A percentile compares a stretch with the other conserved stretches of the same genome.
These are phyloP conservation scores for Phaffia rhodozyma DNA, from an alignment of 1,284 basidiomycete species.

Conservation along the genomic window DNA sequence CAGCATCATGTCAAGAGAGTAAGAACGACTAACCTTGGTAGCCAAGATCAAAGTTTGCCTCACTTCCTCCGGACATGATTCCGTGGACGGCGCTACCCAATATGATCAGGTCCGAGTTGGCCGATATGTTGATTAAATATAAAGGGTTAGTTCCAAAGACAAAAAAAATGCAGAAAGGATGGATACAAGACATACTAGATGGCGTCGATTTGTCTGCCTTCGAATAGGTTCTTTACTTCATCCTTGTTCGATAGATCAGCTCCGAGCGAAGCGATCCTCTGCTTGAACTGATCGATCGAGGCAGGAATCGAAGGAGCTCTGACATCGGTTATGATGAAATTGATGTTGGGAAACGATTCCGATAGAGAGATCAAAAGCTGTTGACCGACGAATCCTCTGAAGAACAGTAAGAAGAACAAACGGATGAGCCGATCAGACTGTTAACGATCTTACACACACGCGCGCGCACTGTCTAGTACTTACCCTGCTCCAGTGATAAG, in stretches of 20 bases:
- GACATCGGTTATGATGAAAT: conserved; percentile 48
- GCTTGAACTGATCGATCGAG: conserved; percentile 31
- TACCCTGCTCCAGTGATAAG: conserved; percentile 48
- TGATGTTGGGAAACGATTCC: conserved; percentile 38
- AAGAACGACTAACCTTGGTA: conserved; percentile 30
- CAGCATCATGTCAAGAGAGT: neutral
- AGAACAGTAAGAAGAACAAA: neutral
- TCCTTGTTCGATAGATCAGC: conserved; percentile 42
- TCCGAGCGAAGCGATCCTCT: conserved; percentile 35
- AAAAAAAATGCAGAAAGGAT: neutral
- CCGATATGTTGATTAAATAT: neutral
- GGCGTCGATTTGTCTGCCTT: conserved; percentile 31
- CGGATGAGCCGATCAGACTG: neutral
- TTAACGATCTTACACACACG: neutral
- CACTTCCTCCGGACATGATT: conserved; percentile 56
- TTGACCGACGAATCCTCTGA: conserved; percentile 34
- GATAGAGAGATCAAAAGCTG: conserved; percentile 36
- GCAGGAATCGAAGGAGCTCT: conserved; percentile 40
- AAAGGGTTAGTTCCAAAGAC: neutral
- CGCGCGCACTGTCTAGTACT: conserved; percentile 17
- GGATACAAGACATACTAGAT: conserved; percentile 31
- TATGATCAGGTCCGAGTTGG: neutral
- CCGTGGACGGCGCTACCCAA: conserved; percentile 40
- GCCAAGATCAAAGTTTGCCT: conserved; percentile 51
- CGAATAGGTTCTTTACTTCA: conserved; percentile 38